Evolutionary conservation across 1,284 basidiomycete species (phyloP).

Genomic region (Sanguinoderma infundibulare): DNA sequence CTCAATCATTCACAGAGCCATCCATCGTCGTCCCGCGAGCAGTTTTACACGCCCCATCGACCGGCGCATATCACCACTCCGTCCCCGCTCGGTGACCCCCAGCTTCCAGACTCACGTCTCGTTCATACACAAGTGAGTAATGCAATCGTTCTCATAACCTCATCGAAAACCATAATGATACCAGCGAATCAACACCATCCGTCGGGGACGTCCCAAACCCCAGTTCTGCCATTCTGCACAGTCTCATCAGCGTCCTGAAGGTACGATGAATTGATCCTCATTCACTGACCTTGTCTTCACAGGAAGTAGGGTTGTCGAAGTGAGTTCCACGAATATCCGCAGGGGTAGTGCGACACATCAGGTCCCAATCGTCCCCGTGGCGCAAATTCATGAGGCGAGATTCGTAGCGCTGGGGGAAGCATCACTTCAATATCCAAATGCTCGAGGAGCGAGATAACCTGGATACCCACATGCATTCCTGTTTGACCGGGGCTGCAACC

Average conservation of each 20-base stretch:
- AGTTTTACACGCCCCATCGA: constrained; percentile 14
- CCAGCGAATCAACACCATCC: neutral
- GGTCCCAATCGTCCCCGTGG: constrained; percentile 16
- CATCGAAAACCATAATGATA: no score
- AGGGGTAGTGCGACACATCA: constrained; percentile 25
- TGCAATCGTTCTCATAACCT: neutral
- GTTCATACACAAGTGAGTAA: neutral
- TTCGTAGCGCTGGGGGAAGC: neutral
- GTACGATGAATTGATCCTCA: neutral
- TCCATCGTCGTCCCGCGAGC: constrained; percentile 18
- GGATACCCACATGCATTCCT: constrained; percentile 3
- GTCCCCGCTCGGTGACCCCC: constrained; percentile 19
- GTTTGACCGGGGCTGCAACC: constrained; percentile 12
- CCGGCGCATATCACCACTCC: constrained; percentile 20
- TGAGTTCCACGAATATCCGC: constrained; percentile 13
- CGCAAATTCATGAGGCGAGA: constrained; percentile 17
- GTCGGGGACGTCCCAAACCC: constrained; percentile 15
- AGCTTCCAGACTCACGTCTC: no score
- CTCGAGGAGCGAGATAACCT: neutral
- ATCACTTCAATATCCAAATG: neutral
- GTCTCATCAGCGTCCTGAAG: neutral
- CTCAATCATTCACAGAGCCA: constrained; percentile 6
- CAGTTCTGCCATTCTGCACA: constrained; percentile 19
- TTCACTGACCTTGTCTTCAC: constrained; percentile 20
- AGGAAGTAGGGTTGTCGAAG: constrained; percentile 16